These are phyloP conservation scores for Aschersonia sp. DNA, from an alignment of 2,329 filamentous ascomycete genomes.

Conservation along the genomic window DNA sequence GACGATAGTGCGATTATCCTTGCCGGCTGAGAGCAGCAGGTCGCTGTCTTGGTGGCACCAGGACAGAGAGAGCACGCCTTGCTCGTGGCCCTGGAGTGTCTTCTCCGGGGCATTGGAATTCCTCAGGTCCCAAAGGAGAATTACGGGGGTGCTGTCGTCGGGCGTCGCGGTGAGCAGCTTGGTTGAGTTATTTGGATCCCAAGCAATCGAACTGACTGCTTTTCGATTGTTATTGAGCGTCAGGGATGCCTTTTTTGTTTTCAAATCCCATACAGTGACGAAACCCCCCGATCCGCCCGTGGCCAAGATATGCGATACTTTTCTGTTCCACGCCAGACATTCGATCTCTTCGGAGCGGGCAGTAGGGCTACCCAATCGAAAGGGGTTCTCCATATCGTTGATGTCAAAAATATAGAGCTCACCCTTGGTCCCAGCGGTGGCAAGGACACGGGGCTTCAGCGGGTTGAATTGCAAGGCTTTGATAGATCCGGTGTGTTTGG, in stretches of 20 bases:
- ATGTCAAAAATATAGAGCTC: conserved; percentile 94
- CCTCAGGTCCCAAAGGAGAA: conserved; percentile 85
- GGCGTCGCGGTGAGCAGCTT: conserved; percentile 88
- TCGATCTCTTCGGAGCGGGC: conserved; percentile 91
- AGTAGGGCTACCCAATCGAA: conserved; percentile 74
- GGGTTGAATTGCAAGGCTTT: conserved; percentile 97
- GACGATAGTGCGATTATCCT: conserved; percentile 87
- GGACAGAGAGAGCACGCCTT: conserved; percentile 82
- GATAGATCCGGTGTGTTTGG: conserved; percentile 83
- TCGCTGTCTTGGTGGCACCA: conserved; percentile 91
- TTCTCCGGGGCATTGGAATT: conserved; percentile 92
- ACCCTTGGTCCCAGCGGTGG: conserved; percentile 85
- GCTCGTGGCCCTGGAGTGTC: conserved; percentile 81
- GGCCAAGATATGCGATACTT: conserved; percentile 89
- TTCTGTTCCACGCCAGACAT: conserved; percentile 96
- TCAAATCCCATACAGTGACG: conserved; percentile 96
- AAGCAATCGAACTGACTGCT: conserved; percentile 86
- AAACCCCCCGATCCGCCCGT: conserved; percentile 89
- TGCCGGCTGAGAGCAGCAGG: conserved; percentile 81
- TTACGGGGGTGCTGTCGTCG: conserved; percentile 74
- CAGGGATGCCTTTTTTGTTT: conserved; percentile 92
- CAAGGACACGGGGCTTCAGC: conserved; percentile 75
- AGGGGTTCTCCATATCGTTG: conserved; percentile 76
- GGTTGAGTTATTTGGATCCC: conserved; percentile 92
- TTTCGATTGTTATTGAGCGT: conserved; percentile 93